Evolutionary conservation across 2,329 filamentous ascomycete species (phyloP), one percentile per base, ranked within the genome.

Genomic region (Monosporascus sp.): DNA sequence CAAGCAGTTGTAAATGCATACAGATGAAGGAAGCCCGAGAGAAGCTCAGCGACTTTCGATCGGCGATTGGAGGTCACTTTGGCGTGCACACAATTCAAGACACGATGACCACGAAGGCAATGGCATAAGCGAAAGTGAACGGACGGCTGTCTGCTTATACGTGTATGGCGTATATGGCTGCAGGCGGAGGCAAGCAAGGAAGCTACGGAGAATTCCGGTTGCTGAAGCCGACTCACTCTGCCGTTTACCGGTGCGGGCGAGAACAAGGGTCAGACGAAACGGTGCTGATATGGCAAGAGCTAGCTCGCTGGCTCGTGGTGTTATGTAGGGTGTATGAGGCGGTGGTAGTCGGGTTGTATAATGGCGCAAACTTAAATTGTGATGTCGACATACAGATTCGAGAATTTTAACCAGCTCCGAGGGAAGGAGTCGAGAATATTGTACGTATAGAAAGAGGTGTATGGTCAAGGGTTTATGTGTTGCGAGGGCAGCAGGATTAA

Each of bases 401-500:
- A 19, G 6, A 43, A 5, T 20, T 1, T 4, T 46, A 24, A 31
- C 22, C 22, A 46, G 24, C 24, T 46, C 5, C 7, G 22, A 24
- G 24, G 43, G 43, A 17, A 24, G 43, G 43, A 31, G 22, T 46
- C 20, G 43, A 46, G 24, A 31, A 46, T 46, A 27, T 20, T 43
- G 19, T 17, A 44, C 5, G 22, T 14, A 44, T 44, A 1, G 22
- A 26, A 22, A 22, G 22, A 46, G 11, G 7, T 35, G 31, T 17
- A 27, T 26, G 43, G 16, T n/a, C 22, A 26, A 46, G 43, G 43
- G 43, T 46, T 26, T 46, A 46, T 27, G 14, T 46, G 14, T 46
- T 16, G 17, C 17, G 40, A 43, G 40, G 19, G 20, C 40, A 14
- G 40, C 40, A 61, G 65, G 62, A 61, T 60, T 59, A 61, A 62